Base-by-base conservation (phyloP, 2,329 filamentous ascomycete species). In the Fusarium haematococcum region DNA sequence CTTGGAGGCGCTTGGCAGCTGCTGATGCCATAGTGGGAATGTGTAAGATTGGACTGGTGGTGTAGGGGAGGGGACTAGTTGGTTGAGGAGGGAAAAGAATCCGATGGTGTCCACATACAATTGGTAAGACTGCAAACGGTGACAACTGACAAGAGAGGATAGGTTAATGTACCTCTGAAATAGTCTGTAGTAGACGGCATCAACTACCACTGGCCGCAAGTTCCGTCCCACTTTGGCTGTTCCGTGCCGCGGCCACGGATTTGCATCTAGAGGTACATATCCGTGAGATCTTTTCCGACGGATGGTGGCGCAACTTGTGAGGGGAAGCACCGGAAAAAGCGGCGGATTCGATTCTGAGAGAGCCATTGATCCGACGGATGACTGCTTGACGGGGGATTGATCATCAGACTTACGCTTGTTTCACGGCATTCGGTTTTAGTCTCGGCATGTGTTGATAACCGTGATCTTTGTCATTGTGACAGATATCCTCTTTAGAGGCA, bases 1-100 rank as follows among this genome's bases (percentile, higher is more conserved):
- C 95, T 79, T 93, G 90, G 63, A 98, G 94, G 86, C 96, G 95
- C 83, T 94, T 93, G 73, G 89, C 88, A 84, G 93, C 91, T 80
- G 93, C 91, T 23, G 88, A 83, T 37, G 85, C 78, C 86, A 89
- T 88, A 64, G 79, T 83, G 77, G 39, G 75, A 74, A 52, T 27
- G 16, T 56, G 33, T 58, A 23, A 14, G 27, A n/a, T 39, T 39
- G 30, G 30, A 32, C 5, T 14, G 11, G 27, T 54, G 11, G 50
- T 32, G 27, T n/a, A 52, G 50, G 4, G 18, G 50, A 30, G 45
- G 18, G 50, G 50, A 20, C 27, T 20, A 14, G 50, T 32, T n/a
- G 18, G 30, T 20, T 2, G 3, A 32, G 10, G 18, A 54, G 27
- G 27, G 27, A 54, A 20, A 54, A 54, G 50, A 5, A 33, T 54